Base-by-base conservation (phyloP, 2,329 filamentous ascomycete species). In the Aureobasidium vineae region DNA sequence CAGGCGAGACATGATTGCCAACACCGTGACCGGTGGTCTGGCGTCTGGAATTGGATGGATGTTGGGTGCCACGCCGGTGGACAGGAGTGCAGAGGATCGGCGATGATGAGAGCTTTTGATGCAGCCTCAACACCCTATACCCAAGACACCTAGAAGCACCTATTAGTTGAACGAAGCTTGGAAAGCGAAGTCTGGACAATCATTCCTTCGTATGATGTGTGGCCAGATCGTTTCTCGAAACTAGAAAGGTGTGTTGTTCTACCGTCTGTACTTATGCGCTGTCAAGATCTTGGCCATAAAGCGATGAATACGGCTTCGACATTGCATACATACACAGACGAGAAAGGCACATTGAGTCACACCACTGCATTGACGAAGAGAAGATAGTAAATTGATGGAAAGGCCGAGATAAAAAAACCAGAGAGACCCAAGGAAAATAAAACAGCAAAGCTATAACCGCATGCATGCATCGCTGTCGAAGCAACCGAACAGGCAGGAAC, bases 1-100 rank as follows among this genome's bases (percentile, higher is more conserved):
- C 71, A 93, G 88, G 80, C 83, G 91, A 71, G 91, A 94, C 74
- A 88, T 88, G 77, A 85, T 88, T 56, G 85, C 85, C 67, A 88
- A 82, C 76, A 86, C 86, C 75, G 86, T 88, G 6, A 87, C 84
- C 15, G 85, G 85, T 2, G 85, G 85, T 7, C 74, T 88, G 72
- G 85, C 84, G 8, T 86, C 81, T 73, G 86, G 86, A 11, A 78
- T 89, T 71, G 86, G 86, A 10, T 89, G 86, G 86, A 84, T 88
- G 66, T 74, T 89, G 65, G 86, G 86, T 74, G 76, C 75, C n/a
- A 74, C 73, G 59, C 75, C 75, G 19, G 73, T 69, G 38, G 68
- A 72, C 41, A 65, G 43, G 38, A 41, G 36, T 43, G 63, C 38
- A 6, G 63, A 56, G n/a, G 63, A 63, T 63, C 59, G 47, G n/a